These are phyloP conservation scores for Speleostelium caveatum DNA, from an alignment of 78 protist genomes.

Conservation along the genomic window DNA sequence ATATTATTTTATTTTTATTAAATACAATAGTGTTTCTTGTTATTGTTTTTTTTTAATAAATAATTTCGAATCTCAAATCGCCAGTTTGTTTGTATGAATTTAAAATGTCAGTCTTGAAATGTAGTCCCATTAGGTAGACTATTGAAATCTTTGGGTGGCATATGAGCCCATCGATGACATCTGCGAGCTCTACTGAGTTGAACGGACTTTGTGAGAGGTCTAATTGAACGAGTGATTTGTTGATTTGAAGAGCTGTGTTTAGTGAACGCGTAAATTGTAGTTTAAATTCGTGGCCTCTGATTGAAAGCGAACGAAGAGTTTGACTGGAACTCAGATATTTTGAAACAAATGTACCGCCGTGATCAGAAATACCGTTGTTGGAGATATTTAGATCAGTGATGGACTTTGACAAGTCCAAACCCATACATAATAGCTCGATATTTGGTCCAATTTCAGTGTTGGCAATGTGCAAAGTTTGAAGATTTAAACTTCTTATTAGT, in stretches of 20 bases:
- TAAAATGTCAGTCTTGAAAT: neutral
- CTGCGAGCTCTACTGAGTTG: neutral
- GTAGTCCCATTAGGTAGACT: neutral
- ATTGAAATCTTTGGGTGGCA: neutral
- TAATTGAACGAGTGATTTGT: conserved; percentile 1
- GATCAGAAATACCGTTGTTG: neutral
- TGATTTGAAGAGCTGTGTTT: neutral
- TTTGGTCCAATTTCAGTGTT: neutral
- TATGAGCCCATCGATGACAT: conserved; percentile 13
- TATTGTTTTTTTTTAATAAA: neutral
- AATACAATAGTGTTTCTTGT: neutral
- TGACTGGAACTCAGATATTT: neutral
- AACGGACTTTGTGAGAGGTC: neutral
- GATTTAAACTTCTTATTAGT: too few species aligned
- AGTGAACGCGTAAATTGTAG: neutral
- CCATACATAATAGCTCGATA: neutral
- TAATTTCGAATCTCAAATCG: neutral
- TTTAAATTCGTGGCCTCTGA: neutral
- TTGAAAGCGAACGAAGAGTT: neutral
- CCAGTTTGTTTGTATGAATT: neutral
- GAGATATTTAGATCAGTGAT: conserved; percentile 4
- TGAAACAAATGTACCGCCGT: neutral
- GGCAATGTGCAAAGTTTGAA: neutral
- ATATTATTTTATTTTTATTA: neutral
- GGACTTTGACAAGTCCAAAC: conserved; percentile 2